These are phyloP conservation scores for Pueraria montana DNA, from an alignment of 306 rosid genomes.

Conservation along the genomic window DNA sequence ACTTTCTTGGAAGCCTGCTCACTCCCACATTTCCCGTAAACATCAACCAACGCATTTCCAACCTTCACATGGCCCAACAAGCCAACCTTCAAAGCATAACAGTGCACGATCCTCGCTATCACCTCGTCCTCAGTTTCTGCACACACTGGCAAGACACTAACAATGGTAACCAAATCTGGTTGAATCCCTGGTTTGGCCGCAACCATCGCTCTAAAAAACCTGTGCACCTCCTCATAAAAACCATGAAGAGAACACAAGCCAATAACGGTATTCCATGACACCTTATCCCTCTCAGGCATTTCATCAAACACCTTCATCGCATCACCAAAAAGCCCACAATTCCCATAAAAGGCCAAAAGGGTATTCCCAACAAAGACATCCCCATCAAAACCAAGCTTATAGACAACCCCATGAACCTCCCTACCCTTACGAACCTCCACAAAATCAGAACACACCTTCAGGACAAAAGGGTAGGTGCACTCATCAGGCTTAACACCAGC, in stretches of 20 bases:
- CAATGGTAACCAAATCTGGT: conserved; percentile 71
- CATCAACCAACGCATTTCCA: conserved; percentile 82
- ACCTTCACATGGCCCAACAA: conserved; percentile 62
- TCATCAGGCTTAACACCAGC: conserved; percentile 68
- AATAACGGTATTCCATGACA: conserved; percentile 81
- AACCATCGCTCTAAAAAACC: conserved; percentile 61
- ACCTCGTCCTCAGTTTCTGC: conserved; percentile 61
- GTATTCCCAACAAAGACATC: conserved; percentile 87
- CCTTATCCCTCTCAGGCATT: conserved; percentile 81
- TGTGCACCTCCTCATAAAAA: conserved; percentile 53
- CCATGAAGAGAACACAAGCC: conserved; percentile 71
- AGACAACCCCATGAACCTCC: conserved; percentile 79
- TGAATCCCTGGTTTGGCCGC: conserved; percentile 44
- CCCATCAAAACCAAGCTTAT: conserved; percentile 70
- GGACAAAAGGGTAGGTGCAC: conserved; percentile 79
- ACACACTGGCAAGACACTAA: conserved; percentile 75
- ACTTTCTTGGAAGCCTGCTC: conserved; percentile 66
- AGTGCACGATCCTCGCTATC: conserved; percentile 69
- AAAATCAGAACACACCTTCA: conserved; percentile 74
- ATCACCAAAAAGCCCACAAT: conserved; percentile 53
- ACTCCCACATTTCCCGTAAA: conserved; percentile 81
- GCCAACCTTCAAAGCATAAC: conserved; percentile 80
- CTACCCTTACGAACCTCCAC: conserved; percentile 65
- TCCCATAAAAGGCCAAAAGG: conserved; percentile 71
- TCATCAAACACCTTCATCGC: conserved; percentile 74